Conservation (phyloP, 139 green algal genomes). For the Tetradesmus lagerheimii region DNA sequence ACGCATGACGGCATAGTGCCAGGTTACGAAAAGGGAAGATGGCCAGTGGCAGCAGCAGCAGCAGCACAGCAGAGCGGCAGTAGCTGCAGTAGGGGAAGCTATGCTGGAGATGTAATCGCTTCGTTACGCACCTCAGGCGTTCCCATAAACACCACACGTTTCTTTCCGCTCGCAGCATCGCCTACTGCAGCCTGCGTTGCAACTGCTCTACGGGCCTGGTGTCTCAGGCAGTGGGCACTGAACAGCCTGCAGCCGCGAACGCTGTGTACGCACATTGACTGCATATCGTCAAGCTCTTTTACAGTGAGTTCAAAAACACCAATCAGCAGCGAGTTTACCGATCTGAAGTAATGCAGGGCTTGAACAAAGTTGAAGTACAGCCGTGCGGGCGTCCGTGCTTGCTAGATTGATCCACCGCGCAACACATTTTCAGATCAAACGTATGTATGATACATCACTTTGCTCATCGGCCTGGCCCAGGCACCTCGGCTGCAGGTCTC, state of each 20-base stretch:
- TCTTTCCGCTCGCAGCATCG: neutral
- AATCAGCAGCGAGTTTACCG: neutral
- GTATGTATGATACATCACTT: too few relatives aligned
- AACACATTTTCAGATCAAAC: too few relatives aligned
- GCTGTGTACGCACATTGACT: constrained; percentile 19
- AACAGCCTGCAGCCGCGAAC: neutral
- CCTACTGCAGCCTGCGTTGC: neutral
- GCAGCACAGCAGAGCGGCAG: neutral
- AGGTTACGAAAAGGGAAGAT: neutral
- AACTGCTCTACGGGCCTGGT: neutral
- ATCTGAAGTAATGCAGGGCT: neutral
- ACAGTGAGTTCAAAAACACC: neutral
- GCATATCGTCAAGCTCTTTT: neutral
- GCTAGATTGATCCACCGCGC: too few relatives aligned
- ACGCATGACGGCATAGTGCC: neutral
- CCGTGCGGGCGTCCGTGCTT: neutral
- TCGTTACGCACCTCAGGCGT: constrained; percentile 78
- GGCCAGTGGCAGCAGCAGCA: neutral
- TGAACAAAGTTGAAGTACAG: neutral
- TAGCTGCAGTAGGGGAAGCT: neutral
- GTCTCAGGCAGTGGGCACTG: neutral
- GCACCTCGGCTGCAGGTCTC: neutral
- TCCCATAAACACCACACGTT: constrained; percentile 84
- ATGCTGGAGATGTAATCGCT: neutral
- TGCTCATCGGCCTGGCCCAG: too few relatives aligned